Evolutionary conservation across 495 filamentous ascomycete genomes (phyloP), one percentile per base, ranked within the genome.

Genomic region (Aspergillus indologenus): DNA sequence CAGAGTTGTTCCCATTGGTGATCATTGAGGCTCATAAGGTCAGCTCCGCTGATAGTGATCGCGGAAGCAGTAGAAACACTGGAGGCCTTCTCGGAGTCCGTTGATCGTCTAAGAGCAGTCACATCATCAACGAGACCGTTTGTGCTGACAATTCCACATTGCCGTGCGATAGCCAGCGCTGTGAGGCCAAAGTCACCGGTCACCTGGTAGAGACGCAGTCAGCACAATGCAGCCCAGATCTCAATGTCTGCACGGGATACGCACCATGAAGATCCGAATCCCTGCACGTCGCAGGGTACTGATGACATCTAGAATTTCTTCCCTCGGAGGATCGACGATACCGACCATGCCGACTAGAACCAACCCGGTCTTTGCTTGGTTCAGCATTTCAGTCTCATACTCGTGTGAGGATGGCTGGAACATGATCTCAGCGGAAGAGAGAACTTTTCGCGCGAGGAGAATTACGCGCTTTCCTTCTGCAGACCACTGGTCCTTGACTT

Each of bases 161-260:
- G 77, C 3, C 74, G 67, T 1, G 86, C 85, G 60, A 90, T 88
- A 12, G 86, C 83, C 55, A 81, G 74, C 0, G 87, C 86, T 0
- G 87, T 90, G 24, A 86, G 78, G 19, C 82, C 81, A 56, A 85
- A 87, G 66, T 91, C 87, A 29, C 88, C 87, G 17, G 87, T 90
- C 1, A 70, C 61, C 67, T 68, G 22, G 5, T 40, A 40, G 19
- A 23, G 47, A 14, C 4, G 18, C 46, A 31, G 24, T 45, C 8
- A 43, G 43, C 19, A 50, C 6, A 14, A 0, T 23, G 34, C 34
- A 40, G 12, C 12, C 34, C 34, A 40, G 12, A 40, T 34, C 21
- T 34, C 9, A 11, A 17, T 18, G 1, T 31, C 9, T 8, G 9
- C 18, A 3, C 0, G 17, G 7, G 9, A 44, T 4, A 31, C 58